These are phyloP conservation scores for Helotiales sp. DNA, from an alignment of 2,329 filamentous ascomycete genomes.

Conservation along the genomic window DNA sequence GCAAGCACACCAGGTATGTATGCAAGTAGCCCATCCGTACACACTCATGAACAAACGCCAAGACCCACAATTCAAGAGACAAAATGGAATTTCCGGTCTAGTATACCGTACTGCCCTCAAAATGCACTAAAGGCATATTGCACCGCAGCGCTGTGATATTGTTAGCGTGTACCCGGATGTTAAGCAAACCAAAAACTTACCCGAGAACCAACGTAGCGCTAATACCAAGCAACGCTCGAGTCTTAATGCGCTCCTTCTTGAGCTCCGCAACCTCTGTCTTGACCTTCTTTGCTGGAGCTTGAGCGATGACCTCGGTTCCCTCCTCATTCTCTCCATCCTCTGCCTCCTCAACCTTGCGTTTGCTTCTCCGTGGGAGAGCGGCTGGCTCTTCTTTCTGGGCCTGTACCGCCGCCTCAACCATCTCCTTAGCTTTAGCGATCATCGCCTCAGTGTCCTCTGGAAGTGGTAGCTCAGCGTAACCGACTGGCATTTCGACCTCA, in stretches of 20 bases:
- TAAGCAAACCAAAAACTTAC: conserved; percentile 61
- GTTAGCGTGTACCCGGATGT: conserved; percentile 28
- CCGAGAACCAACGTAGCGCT: conserved; percentile 87
- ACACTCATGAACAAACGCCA: conserved; percentile 12
- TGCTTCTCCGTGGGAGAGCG: conserved; percentile 52
- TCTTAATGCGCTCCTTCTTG: conserved; percentile 84
- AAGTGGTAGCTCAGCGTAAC: conserved; percentile 68
- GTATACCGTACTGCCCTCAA: conserved; percentile 18
- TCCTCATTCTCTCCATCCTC: conserved; percentile 56
- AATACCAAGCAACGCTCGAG: conserved; percentile 83
- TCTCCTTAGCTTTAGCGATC: conserved; percentile 84
- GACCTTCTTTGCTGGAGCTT: conserved; percentile 70
- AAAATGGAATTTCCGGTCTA: conserved; percentile 16
- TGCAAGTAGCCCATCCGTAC: neutral
- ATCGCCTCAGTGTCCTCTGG: conserved; percentile 81
- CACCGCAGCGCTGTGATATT: conserved; percentile 39
- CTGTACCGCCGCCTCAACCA: conserved; percentile 76
- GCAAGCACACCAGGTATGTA: neutral
- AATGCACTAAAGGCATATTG: conserved; percentile 43
- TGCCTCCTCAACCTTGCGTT: conserved; percentile 77
- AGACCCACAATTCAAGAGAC: conserved; percentile 22
- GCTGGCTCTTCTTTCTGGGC: conserved; percentile 21
- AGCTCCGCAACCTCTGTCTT: conserved; percentile 77
- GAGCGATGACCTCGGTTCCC: conserved; percentile 49
- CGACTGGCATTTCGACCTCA: conserved; percentile 75